Base-by-base conservation (phyloP, 2,329 filamentous ascomycete genomes). In the Periconia digitata region DNA sequence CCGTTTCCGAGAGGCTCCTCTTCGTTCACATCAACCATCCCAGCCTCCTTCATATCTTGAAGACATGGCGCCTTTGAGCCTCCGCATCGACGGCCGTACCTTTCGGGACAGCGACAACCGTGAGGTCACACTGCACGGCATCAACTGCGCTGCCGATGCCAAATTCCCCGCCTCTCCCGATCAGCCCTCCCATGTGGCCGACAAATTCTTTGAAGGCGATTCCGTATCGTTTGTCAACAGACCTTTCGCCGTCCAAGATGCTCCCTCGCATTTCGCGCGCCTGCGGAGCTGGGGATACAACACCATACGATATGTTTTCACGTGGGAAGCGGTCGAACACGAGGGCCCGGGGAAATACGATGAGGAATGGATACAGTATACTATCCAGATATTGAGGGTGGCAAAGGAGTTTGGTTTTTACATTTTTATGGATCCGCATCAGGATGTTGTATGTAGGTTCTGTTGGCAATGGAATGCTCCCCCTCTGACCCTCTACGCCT, bases 291-390 rank as follows among this genome's bases (percentile, higher is more conserved):
- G 87, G 78, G 94, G 94, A 13, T 99, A 95, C 79, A 99, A 97
- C 72, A 92, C 90, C 0, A 92, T 99, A 58, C 84, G 94, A 66
- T 99, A 99, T 72, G 79, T 99, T 59, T 99, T 97, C 69, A 97
- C 94, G 0, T 99, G 94, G 94, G 94, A 99, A 73, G 92, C 94
- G n/a, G 88, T 99, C 68, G 94, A 99, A 73, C 88, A 94, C 49
- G 85, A 85, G 1, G 92, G 92, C 0, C 94, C 95, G 0, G 90
- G 92, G 1, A 85, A 83, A 64, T 99, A 97, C 70, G 95, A 99
- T 63, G 90, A 99, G 66, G 86, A 89, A 53, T 99, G 89, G 81
- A 92, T 97, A 56, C 80, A 89, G 57, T 90, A 95, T 69, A 99
- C 94, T 1, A 90, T 99, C 56, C 82, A 89, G 34, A 78, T 96